These are phyloP conservation scores for Tylopilus sp. DNA, from an alignment of 1,284 basidiomycete genomes.

Conservation along the genomic window DNA sequence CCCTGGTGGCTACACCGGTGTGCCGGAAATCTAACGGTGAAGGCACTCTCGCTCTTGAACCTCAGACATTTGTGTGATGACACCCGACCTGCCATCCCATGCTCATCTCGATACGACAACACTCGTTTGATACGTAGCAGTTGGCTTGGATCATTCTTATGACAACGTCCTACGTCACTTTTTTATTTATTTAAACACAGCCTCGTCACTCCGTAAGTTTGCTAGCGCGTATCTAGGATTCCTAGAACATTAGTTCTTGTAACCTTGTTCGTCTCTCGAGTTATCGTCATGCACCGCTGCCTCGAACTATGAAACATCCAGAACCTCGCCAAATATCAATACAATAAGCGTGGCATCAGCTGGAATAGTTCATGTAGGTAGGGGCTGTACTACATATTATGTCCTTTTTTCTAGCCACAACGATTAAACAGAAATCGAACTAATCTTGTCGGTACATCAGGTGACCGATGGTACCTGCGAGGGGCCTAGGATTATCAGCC, in stretches of 20 bases:
- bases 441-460: constrained; percentile 53
- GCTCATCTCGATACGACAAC: not conserved
- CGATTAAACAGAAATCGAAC: not conserved
- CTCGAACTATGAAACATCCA: too few relatives aligned
- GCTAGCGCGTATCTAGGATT: not conserved
- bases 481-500: constrained; percentile 49
- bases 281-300: too few relatives aligned
- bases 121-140: not conserved
- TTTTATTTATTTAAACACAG: too few relatives aligned
- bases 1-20: constrained; percentile 26
- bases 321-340: too few relatives aligned
- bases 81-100: not conserved
- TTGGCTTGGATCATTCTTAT: not conserved
- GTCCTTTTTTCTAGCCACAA: not conserved
- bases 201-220: not conserved
- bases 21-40: constrained; percentile 26
- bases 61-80: not conserved
- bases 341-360: too few relatives aligned
- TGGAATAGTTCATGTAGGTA: too few relatives aligned
- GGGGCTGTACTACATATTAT: not conserved
- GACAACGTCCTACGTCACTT: too few relatives aligned
- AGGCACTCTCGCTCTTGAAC: not conserved
- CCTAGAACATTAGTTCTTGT: too few relatives aligned
- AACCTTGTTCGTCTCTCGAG: too few relatives aligned
- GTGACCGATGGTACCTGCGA: constrained; percentile 56